phyloP scores from a whole-genome alignment of 257 asterid species.

The Marsdenia floribunda region DNA sequence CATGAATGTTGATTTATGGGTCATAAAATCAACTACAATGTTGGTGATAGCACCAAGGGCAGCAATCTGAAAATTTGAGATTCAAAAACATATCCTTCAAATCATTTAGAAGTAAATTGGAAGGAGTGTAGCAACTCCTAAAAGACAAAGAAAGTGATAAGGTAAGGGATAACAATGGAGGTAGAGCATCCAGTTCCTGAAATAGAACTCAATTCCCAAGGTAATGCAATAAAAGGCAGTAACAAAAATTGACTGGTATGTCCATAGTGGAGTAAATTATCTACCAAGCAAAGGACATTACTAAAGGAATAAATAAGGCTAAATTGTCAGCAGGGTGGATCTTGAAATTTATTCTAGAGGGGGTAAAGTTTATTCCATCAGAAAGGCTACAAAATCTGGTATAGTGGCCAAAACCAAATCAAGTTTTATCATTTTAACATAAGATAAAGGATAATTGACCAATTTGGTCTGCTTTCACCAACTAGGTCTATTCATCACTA shows the following conservation, averaged over 20 bases:
- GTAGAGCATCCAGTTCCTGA: neutral
- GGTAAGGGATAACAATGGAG: neutral
- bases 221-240: neutral
- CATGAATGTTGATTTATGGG: conserved; percentile 50
- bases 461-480: too few species aligned
- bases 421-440: too few species aligned
- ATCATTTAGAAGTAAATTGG: neutral
- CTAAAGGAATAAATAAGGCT: neutral
- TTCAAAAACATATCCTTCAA: neutral
- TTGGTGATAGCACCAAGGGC: conserved; percentile 85
- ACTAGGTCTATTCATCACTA: too few species aligned
- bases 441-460: too few species aligned
- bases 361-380: neutral
- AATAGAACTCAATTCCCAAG: neutral
- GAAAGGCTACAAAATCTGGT: neutral
- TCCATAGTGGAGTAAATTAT: neutral
- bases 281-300: neutral
- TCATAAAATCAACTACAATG: conserved; percentile 62
- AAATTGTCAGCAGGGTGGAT: neutral
- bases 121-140: neutral
- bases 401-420: neutral
- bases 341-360: neutral
- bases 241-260: neutral
- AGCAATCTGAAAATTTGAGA: conserved; percentile 50
- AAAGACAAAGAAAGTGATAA: neutral